Conservation (phyloP, 495 filamentous ascomycete species). For the Annulohypoxylon bovei region DNA sequence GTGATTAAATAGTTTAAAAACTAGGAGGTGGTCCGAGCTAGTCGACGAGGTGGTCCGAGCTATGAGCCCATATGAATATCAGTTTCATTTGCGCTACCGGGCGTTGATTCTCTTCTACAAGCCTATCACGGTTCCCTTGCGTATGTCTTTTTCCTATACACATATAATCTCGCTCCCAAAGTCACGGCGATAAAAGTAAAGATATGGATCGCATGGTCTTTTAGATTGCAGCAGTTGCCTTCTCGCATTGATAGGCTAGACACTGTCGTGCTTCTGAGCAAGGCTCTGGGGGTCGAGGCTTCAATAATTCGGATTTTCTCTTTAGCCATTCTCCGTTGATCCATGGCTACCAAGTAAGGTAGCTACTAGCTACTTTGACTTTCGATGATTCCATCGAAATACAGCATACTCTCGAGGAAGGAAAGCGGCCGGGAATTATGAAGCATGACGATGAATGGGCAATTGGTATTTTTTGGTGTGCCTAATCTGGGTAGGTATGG, state of each 20-base stretch:
- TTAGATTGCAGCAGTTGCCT: conserved; percentile 6
- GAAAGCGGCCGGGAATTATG: background rate
- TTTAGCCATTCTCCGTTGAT: conserved; percentile 20
- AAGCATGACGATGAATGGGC: conserved; percentile 18
- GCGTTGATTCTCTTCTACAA: too few relatives aligned
- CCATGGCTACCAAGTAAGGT: conserved; percentile 17
- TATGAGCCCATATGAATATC: too few relatives aligned
- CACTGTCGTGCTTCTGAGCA: background rate
- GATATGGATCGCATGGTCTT: conserved; percentile 4
- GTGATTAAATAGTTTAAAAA: too few relatives aligned
- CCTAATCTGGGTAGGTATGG: conserved; percentile 4
- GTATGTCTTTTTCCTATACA: background rate
- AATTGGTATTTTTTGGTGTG: background rate
- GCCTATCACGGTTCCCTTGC: too few relatives aligned
- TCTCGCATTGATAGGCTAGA: background rate
- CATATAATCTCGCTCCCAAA: background rate
- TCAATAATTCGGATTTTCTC: conserved; percentile 19
- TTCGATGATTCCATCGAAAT: conserved; percentile 4
- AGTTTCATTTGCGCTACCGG: too few relatives aligned
- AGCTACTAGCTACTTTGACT: conserved; percentile 26
- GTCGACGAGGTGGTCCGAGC: too few relatives aligned
- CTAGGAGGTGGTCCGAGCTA: too few relatives aligned
- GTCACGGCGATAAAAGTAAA: background rate
- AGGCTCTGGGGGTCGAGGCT: conserved; percentile 13
- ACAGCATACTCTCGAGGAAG: conserved; percentile 1